These are phyloP conservation scores for Lactarius sp. DNA, from an alignment of 768 basidiomycete genomes.

Conservation along the genomic window DNA sequence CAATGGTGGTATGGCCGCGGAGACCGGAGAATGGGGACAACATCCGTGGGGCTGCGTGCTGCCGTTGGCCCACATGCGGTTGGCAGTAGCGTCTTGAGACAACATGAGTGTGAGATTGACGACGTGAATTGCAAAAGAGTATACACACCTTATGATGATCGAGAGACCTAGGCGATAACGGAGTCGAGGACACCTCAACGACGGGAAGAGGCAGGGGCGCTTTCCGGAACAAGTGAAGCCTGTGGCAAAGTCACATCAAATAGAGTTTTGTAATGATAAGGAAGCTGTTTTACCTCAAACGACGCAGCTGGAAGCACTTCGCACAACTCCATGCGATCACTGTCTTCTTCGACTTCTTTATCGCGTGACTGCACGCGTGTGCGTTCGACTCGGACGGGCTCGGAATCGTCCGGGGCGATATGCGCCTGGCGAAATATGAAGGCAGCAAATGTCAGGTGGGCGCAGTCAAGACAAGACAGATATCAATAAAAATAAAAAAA, in stretches of 20 bases:
- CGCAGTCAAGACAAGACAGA: background rate
- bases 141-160: slow-evolving; percentile 7
- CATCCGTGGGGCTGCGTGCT: background rate
- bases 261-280: slow-evolving; percentile 13
- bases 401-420: background rate
- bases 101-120: background rate
- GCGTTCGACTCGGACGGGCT: background rate
- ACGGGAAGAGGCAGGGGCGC: background rate
- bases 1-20: background rate
- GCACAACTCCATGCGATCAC: background rate
- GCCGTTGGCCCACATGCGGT: background rate
- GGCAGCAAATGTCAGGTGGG: slow-evolving; percentile 3
- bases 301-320: background rate
- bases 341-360: too few relatives aligned
- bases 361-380: slow-evolving; percentile 11
- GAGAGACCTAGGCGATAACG: background rate
- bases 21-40: background rate
- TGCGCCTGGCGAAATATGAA: background rate
- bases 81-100: background rate
- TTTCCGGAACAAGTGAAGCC: slow-evolving; percentile 7
- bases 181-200: background rate
- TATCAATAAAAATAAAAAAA: background rate
- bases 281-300: background rate
- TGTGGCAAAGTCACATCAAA: slow-evolving; percentile 7
- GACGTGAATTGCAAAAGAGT: background rate